phyloP scores from a whole-genome alignment of 2,329 filamentous ascomycete genomes.

The Fusarium verrucosum region DNA sequence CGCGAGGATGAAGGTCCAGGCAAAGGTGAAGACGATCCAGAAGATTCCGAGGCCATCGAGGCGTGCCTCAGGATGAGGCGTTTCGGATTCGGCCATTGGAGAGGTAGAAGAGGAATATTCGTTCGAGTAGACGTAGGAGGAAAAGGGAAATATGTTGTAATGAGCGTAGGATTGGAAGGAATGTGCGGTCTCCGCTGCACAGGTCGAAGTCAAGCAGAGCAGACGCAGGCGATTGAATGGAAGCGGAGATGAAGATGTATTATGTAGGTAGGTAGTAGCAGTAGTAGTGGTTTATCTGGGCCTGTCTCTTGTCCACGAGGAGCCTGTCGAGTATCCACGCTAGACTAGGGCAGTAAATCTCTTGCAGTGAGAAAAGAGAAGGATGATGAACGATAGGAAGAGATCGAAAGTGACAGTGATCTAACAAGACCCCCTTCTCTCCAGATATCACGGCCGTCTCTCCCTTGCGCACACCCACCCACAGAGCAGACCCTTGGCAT shows the following conservation, averaged over 20 bases:
- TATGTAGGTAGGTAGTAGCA: constrained; percentile 18
- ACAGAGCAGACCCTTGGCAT: constrained; percentile 17
- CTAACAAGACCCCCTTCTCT: neutral
- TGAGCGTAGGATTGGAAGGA: constrained; percentile 38
- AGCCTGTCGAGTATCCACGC: constrained; percentile 1
- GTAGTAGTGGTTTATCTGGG: neutral
- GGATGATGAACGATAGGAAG: neutral
- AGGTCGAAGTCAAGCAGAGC: constrained; percentile 1
- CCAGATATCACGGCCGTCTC: neutral
- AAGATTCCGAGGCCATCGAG: constrained; percentile 54
- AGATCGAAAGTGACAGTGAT: neutral
- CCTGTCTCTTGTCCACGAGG: constrained; percentile 6
- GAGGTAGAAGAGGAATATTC: neutral
- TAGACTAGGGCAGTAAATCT: constrained; percentile 12
- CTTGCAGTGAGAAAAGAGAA: constrained; percentile 2
- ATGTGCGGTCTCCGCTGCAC: constrained; percentile 23
- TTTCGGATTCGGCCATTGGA: constrained; percentile 36
- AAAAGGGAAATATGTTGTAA: constrained; percentile 15
- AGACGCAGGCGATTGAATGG: neutral
- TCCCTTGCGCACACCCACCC: constrained; percentile 16
- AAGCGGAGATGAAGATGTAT: constrained; percentile 27
- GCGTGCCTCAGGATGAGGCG: constrained; percentile 43
- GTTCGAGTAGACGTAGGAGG: neutral
- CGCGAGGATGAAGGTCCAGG: constrained; percentile 53
- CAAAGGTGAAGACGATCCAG: constrained; percentile 50